Evolutionary conservation across 768 basidiomycete species (phyloP), one percentile per base, ranked within the genome.

Genomic region (Pholiota conissans): DNA sequence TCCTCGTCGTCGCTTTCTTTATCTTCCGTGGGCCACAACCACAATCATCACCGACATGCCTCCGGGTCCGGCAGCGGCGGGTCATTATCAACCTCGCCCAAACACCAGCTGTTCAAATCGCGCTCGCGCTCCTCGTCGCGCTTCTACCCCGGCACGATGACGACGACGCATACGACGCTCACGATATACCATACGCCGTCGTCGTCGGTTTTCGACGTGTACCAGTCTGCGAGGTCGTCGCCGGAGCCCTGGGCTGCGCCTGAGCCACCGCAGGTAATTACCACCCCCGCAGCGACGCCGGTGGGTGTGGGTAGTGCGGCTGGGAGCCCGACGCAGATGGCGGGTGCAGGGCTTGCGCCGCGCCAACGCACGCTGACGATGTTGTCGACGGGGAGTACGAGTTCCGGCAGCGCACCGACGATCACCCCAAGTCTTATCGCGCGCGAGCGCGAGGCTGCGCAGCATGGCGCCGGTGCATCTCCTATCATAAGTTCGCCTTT

Each of bases 131-230:
- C 76, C 28, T 74, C 78, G 56, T 75, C 79, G 9, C 65, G 70
- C 27, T 72, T 77, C 65, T 71, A 73, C 56, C 67, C 74, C 18
- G 80, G 83, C 29, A 88, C 87, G 1, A 69, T 85, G 59, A 77
- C 81, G 34, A 85, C 85, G 20, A 79, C 81, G 5, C 80, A 79
- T 50, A 85, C 87, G 0, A 79, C 79, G 1, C 66, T 84, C 3
- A 84, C 87, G 0, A 76, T 85, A 39, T 93, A 87, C 70, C 87
- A 91, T 69, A 93, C 91, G 0, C 90, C 91, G 6, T 83, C 86
- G 0, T 92, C 91, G 0, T 91, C 89, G n/a, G 60, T 90, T 40
- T 87, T 84, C 61, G 86, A 90, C 61, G 85, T 66, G 3, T 89
- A 76, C 59, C 77, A 83, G 18, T 84, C 86, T 6, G 86, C 88